Evolutionary conservation across 345 rosid genomes (phyloP), one percentile per base, ranked within the genome.

Genomic region (Luvunga scandens): DNA sequence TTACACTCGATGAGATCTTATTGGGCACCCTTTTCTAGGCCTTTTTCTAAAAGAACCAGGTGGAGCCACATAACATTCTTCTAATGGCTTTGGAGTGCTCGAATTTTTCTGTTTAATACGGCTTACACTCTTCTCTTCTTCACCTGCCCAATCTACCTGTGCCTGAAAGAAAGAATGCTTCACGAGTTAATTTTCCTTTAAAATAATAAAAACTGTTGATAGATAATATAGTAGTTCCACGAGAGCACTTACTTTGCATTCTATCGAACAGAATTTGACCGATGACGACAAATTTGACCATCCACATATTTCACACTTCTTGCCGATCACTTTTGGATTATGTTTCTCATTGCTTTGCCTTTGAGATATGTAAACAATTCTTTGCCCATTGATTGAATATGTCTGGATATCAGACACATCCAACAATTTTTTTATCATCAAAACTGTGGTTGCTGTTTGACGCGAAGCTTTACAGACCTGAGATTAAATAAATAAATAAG

Each of bases 401-500:
- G 16, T 14, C 22, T 71, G 61, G 27, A 71, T 71, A 31, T 71
- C 63, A 30, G 39, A 14, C 6, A 71, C 27, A 30, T 53, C 27
- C 60, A 71, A 28, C 24, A 18, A 31, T 21, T 48, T 30, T 6
- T 21, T 31, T 9, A 71, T 53, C 6, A 56, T 21, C 9, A 8
- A 5, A 19, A 18, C 28, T 1, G 14, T 14, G 45, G 72, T 27
- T 56, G 56, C 77, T 18, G 77, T 22, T 61, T 38, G 8, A 19
- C n/a, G 25, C 6, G 76, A 78, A 72, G 76, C 76, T 64, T 4
- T 78, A 19, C 2, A 64, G 28, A 53, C 77, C 77, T 71, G 50
- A 31, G 2, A 55, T 25, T n/a, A 42, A 78, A 24, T 9, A 50
- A 65, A 13, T n/a, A 42, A 78, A 24, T 9, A 50, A 65, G 22